phyloP scores from a whole-genome alignment of 495 filamentous ascomycete genomes.

The Xylaria curta region DNA sequence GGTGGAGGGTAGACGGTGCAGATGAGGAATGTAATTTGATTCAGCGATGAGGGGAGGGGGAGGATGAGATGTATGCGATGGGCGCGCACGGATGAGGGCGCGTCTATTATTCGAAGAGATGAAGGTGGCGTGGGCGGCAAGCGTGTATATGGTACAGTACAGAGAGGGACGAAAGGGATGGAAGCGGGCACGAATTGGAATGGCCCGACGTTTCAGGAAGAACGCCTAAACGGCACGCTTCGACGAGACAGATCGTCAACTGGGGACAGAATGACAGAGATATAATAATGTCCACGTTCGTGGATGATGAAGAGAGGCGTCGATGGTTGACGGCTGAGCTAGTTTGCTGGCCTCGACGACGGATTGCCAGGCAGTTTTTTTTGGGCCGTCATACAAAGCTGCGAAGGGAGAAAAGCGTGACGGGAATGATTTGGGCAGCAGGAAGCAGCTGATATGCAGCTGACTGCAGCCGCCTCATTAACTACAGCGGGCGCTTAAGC shows the following conservation, averaged over 20 bases:
- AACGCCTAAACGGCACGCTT: constrained; percentile 8
- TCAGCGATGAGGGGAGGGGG: background rate
- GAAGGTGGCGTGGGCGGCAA: background rate
- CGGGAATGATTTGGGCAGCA: background rate
- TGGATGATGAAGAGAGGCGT: constrained; percentile 3
- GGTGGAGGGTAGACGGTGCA: constrained; percentile 7
- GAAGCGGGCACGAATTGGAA: background rate
- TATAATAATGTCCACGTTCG: background rate
- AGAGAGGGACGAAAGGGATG: background rate
- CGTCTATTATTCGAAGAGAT: background rate
- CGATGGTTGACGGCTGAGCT: constrained; percentile 19
- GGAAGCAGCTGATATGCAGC: constrained; percentile 2
- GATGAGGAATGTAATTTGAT: background rate
- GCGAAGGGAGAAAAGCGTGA: constrained; percentile 15
- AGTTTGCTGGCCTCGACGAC: constrained; percentile 12
- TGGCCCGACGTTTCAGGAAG: background rate
- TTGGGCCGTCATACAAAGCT: constrained; percentile 26
- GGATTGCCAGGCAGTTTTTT: constrained; percentile 22
- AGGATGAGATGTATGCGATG: constrained; percentile 4
- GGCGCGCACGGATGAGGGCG: constrained; percentile 14
- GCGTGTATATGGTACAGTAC: background rate
- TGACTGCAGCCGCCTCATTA: background rate
- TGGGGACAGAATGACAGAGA: background rate
- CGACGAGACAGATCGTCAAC: background rate
- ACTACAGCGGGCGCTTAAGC: background rate